phyloP scores from a whole-genome alignment of 2,329 filamentous ascomycete species.

The Metarhizium rileyi region DNA sequence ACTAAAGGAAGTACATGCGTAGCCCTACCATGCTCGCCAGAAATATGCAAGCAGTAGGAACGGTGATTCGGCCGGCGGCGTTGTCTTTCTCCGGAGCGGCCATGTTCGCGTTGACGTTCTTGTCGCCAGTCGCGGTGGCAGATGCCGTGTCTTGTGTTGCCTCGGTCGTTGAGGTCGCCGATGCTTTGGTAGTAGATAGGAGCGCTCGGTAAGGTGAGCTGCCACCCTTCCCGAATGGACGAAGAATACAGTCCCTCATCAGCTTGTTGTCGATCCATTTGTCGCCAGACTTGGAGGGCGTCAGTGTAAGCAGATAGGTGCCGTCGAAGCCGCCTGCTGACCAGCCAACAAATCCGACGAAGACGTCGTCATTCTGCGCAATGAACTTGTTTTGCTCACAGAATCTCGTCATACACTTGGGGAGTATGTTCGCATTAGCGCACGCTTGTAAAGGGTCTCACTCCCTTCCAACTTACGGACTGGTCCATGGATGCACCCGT shows the following conservation, averaged over 20 bases:
- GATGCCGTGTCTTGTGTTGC: not conserved
- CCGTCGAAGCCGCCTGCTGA: slow-evolving; percentile 33
- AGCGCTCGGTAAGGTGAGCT: not conserved
- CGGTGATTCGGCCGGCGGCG: not conserved
- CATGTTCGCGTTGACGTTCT: not conserved
- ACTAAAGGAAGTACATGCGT: not conserved
- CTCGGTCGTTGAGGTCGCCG: not conserved
- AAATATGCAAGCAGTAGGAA: not conserved
- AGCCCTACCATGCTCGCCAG: not conserved
- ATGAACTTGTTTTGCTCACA: slow-evolving; percentile 38
- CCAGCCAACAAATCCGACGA: slow-evolving; percentile 36
- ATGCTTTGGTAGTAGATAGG: not conserved
- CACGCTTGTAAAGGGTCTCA: not conserved
- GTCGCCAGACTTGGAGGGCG: slow-evolving; percentile 20
- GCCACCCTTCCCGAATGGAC: slow-evolving; percentile 16
- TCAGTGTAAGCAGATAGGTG: slow-evolving; percentile 33
- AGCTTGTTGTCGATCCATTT: slow-evolving; percentile 28
- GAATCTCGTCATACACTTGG: slow-evolving; percentile 32
- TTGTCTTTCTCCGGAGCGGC: not conserved
- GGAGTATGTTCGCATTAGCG: slow-evolving; percentile 6
- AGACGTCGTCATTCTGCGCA: slow-evolving; percentile 35
- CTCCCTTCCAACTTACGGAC: slow-evolving; percentile 20
- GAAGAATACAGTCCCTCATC: slow-evolving; percentile 33
- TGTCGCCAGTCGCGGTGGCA: not conserved
- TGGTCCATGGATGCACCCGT: slow-evolving; percentile 36